Evolutionary conservation across 805 yeast genomes (phyloP), one percentile per base, ranked within the genome.

Genomic region (Scheffersomyces ergatensis): DNA sequence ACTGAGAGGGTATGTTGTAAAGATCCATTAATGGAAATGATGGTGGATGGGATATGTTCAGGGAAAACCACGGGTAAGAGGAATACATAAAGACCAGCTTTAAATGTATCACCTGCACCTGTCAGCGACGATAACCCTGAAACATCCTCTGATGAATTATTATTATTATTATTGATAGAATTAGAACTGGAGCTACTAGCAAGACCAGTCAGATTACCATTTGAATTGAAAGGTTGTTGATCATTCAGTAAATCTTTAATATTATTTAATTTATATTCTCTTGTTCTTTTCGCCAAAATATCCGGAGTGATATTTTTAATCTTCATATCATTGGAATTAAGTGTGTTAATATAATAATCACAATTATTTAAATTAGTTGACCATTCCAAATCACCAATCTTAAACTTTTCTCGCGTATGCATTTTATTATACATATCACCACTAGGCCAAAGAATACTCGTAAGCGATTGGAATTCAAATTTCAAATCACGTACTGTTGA

Each of bases 51-150:
- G 1, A 83, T 74, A 41, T 71, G 73, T 19, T 77, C 69, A 0
- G 88, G 84, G 38, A 83, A 73, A 5, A 78, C 58, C 0, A 81
- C 64, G 0, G 93, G 92, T 5, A 85, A 57, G 15, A 82, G 56
- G 51, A 83, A 85, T 2, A 85, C 74, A 53, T 85, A 85, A 48
- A 82, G 76, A 17, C 95, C 95, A 1, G 90, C 78, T 46, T 74
- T 74, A 46, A 63, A 67, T 13, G 53, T 45, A 5, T 45, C 48
- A n/a, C n/a, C n/a, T n/a, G n/a, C n/a, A n/a, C n/a, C n/a, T n/a
- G n/a, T n/a, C n/a, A n/a, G n/a, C n/a, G n/a, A n/a, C n/a, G n/a
- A n/a, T n/a, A n/a, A n/a, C n/a, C n/a, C n/a, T n/a, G n/a, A n/a
- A n/a, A n/a, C n/a, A n/a, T n/a, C n/a, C 33, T 39, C 2, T 21